Conservation (phyloP, 1,284 basidiomycete species). For the Trichosporon faecale region DNA sequence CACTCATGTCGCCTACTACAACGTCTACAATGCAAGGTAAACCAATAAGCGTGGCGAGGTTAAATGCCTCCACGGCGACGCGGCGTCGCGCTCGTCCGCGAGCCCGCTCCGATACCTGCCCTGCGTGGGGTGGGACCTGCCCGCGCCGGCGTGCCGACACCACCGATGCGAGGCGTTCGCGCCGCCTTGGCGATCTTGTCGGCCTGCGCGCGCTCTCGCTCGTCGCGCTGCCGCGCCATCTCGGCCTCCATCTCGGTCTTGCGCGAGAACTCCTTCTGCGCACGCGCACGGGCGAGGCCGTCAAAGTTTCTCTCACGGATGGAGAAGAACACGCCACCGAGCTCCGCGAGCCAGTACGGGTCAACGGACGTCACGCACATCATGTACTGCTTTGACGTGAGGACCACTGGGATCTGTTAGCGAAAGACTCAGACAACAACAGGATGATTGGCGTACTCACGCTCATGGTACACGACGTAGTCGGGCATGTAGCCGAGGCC, state of each 20-base stretch:
- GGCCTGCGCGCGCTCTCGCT: slow-evolving; percentile 62
- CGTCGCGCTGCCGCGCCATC: slow-evolving; percentile 80
- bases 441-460: slow-evolving; percentile 33
- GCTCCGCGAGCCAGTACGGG: slow-evolving; percentile 90
- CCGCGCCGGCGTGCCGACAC: slow-evolving; percentile 57
- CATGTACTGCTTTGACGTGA: slow-evolving; percentile 93
- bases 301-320: slow-evolving; percentile 94
- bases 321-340: slow-evolving; percentile 91
- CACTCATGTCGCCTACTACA: no score
- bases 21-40: no score
- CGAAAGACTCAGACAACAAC: slow-evolving; percentile 20
- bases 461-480: slow-evolving; percentile 94
- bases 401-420: slow-evolving; percentile 58
- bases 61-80: slow-evolving; percentile 52
- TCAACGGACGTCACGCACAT: slow-evolving; percentile 93
- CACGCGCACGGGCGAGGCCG: slow-evolving; percentile 63
- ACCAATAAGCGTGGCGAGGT: no score
- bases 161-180: slow-evolving; percentile 67
- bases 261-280: slow-evolving; percentile 83
- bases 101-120: slow-evolving; percentile 60
- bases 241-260: slow-evolving; percentile 79
- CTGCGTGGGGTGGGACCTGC: slow-evolving; percentile 63
- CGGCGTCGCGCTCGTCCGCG: slow-evolving; percentile 58
- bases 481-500: slow-evolving; percentile 95
- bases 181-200: slow-evolving; percentile 63